These are phyloP conservation scores for Colletotrichum sp. DNA, from an alignment of 2,329 filamentous ascomycete species.

Conservation along the genomic window DNA sequence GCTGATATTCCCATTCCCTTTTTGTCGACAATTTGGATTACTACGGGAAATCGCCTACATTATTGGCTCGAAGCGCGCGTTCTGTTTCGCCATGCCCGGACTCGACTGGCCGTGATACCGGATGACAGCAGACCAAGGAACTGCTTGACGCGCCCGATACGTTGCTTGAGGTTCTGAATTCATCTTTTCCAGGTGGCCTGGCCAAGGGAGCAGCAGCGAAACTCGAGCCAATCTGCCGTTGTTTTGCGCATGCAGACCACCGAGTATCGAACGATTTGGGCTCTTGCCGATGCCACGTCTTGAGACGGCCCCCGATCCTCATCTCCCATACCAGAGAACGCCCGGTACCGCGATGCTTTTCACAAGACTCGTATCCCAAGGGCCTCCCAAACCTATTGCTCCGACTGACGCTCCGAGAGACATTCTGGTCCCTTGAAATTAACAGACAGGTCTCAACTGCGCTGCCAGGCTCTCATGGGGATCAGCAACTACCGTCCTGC, in stretches of 20 bases:
- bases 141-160: background rate
- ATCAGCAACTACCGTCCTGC: background rate
- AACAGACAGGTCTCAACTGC: background rate
- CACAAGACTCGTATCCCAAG: background rate
- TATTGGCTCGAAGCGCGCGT: background rate
- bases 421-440: background rate
- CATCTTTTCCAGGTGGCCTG: background rate
- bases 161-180: background rate
- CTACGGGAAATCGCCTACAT: background rate
- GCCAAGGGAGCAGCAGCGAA: background rate
- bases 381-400: background rate
- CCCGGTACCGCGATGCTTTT: background rate
- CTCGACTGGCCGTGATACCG: background rate
- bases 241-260: background rate
- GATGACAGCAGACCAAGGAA: background rate
- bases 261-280: background rate
- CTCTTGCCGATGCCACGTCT: background rate
- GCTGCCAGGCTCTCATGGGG: background rate
- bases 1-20: background rate
- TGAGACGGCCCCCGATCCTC: background rate
- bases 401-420: background rate
- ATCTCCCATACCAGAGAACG: background rate
- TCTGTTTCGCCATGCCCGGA: background rate
- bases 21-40: background rate
- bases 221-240: background rate